phyloP scores from a whole-genome alignment of 2,329 filamentous ascomycete genomes.

The Cladosporium sp. region DNA sequence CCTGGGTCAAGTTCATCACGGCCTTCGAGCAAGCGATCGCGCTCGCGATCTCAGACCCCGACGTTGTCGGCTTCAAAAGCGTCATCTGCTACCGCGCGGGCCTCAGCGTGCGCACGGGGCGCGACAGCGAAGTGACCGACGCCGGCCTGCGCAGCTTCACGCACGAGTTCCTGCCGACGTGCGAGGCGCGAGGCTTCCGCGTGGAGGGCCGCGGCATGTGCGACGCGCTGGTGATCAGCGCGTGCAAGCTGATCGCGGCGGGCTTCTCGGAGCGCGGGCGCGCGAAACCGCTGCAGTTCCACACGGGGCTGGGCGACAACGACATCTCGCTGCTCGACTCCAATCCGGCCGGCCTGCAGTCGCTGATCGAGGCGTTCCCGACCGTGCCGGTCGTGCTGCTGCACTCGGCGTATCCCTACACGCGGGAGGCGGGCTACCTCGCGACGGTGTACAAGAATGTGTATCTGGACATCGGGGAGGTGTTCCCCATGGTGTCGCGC shows the following conservation, averaged over 20 bases:
- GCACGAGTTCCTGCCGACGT: constrained; percentile 35
- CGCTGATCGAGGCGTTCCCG: constrained; percentile 63
- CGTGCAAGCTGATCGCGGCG: constrained; percentile 52
- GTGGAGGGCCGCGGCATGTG: constrained; percentile 62
- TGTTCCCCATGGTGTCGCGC: constrained; percentile 71
- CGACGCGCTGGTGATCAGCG: constrained; percentile 60
- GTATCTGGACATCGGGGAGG: constrained; percentile 75
- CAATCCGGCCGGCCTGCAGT: constrained; percentile 69
- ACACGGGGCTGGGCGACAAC: constrained; percentile 75
- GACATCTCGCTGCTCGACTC: constrained; percentile 64
- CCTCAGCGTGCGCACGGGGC: constrained; percentile 53
- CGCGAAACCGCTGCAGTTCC: constrained; percentile 74
- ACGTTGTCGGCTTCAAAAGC: constrained; percentile 75
- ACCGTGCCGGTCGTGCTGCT: constrained; percentile 69
- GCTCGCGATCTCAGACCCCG: constrained; percentile 54
- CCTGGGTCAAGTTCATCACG: constrained; percentile 41
- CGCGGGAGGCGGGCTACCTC: constrained; percentile 69
- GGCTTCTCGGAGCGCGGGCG: constrained; percentile 35
- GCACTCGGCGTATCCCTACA: constrained; percentile 77
- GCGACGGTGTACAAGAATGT: constrained; percentile 72
- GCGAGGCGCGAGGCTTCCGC: constrained; percentile 38
- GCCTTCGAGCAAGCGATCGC: constrained; percentile 50
- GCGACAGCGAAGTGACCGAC: constrained; percentile 33
- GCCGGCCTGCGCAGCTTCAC: constrained; percentile 30
- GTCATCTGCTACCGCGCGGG: constrained; percentile 78